These are phyloP conservation scores for Paulownia fortunei DNA, from an alignment of 257 asterid genomes.

Conservation along the genomic window DNA sequence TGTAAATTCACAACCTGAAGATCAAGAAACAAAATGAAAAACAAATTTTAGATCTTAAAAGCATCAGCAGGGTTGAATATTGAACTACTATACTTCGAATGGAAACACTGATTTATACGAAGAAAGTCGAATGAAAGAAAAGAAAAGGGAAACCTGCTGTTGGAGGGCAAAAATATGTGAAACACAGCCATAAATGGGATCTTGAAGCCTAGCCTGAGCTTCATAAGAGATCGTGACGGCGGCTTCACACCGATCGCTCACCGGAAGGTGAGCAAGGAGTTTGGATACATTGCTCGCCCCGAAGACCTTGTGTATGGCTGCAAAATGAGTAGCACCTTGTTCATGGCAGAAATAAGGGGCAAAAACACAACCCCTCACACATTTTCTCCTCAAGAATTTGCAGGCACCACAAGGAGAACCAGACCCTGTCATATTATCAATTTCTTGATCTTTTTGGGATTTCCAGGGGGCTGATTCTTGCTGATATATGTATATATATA, in stretches of 20 bases:
- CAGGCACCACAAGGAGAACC: conserved; percentile 92
- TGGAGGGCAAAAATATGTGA: conserved; percentile 74
- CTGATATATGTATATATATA: neutral
- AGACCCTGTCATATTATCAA: conserved; percentile 59
- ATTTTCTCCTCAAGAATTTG: conserved; percentile 73
- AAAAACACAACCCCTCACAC: conserved; percentile 69
- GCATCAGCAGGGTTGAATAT: too few relatives aligned
- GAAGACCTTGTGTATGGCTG: conserved; percentile 63
- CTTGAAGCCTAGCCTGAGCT: conserved; percentile 84
- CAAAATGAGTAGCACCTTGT: conserved; percentile 66
- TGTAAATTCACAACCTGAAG: conserved; percentile 59
- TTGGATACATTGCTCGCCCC: conserved; percentile 70
- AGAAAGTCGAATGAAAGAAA: neutral
- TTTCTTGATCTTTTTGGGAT: neutral
- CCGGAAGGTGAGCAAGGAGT: conserved; percentile 62
- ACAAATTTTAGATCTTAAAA: neutral
- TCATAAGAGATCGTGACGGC: conserved; percentile 72
- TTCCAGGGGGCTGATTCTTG: conserved; percentile 9
- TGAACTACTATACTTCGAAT: too few relatives aligned
- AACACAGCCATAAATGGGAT: conserved; percentile 79
- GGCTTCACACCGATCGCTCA: conserved; percentile 63
- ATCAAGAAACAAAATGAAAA: neutral
- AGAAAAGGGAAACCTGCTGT: conserved; percentile 46
- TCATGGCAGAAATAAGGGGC: conserved; percentile 75
- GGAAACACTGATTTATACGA: neutral